phyloP scores from a whole-genome alignment of 108 stramenopile species.

The Conticribra guillardii region DNA sequence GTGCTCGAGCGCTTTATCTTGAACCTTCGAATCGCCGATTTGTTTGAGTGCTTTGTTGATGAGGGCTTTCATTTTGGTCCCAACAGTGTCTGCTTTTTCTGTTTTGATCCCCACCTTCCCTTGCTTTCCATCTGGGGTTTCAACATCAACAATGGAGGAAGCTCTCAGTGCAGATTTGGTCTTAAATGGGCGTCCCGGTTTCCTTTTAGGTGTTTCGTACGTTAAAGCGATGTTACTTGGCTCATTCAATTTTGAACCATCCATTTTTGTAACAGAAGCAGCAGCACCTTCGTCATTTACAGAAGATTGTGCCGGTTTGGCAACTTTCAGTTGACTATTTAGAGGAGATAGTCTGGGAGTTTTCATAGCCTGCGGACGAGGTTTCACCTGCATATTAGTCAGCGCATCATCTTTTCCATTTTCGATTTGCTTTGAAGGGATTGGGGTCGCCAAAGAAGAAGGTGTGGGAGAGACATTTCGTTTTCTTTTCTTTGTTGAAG shows the following conservation, averaged over 20 bases:
- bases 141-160: too few relatives aligned
- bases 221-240: too few relatives aligned
- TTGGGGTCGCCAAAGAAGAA: not conserved
- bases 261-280: slow-evolving; percentile 21
- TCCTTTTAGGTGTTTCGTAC: too few relatives aligned
- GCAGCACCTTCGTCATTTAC: too few relatives aligned
- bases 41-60: slow-evolving; percentile 24
- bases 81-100: slow-evolving; percentile 16
- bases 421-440: not conserved
- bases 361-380: not conserved
- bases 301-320: too few relatives aligned
- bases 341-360: not conserved
- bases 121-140: too few relatives aligned
- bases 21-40: slow-evolving; percentile 20
- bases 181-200: too few relatives aligned
- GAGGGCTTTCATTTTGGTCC: slow-evolving; percentile 21
- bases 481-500: slow-evolving; percentile 11
- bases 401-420: not conserved
- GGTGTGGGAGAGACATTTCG: not conserved
- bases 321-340: too few relatives aligned
- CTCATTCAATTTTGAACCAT: too few relatives aligned
- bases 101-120: too few relatives aligned
- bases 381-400: too few relatives aligned
- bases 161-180: too few relatives aligned
- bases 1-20: slow-evolving; percentile 30